Conservation (phyloP, 495 filamentous ascomycete species). For the Cairneyella variabilis region DNA sequence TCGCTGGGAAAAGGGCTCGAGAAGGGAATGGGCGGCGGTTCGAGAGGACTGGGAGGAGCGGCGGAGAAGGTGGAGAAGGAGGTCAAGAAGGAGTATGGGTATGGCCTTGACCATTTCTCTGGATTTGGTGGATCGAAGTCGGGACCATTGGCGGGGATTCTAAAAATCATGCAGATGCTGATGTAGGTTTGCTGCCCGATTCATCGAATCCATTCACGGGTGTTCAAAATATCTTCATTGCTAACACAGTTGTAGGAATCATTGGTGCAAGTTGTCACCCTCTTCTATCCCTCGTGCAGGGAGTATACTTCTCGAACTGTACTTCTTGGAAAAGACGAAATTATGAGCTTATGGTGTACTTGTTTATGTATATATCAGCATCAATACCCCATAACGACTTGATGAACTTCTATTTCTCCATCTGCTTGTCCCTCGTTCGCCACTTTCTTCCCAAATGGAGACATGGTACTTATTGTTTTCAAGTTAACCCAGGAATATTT, state of each 20-base stretch:
- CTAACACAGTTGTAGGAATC: constrained; percentile 18
- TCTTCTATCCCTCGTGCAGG: constrained; percentile 8
- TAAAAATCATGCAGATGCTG: constrained; percentile 22
- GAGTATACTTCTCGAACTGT: constrained; percentile 21
- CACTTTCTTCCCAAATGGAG: too few species aligned
- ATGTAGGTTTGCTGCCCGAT: constrained; percentile 15
- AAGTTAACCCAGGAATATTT: too few species aligned
- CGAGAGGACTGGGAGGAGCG: constrained; percentile 1
- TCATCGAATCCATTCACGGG: too few species aligned
- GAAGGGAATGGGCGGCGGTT: not conserved
- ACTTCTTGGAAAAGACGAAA: constrained; percentile 26
- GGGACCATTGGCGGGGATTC: constrained; percentile 15
- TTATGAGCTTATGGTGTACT: too few species aligned
- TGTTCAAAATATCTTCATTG: too few species aligned
- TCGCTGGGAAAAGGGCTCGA: not conserved
- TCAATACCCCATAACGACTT: too few species aligned
- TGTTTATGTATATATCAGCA: too few species aligned
- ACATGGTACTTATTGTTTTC: too few species aligned
- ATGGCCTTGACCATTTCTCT: constrained; percentile 19
- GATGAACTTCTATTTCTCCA: too few species aligned
- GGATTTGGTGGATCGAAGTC: constrained; percentile 20
- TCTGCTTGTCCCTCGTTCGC: too few species aligned
- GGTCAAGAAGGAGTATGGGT: constrained; percentile 12
- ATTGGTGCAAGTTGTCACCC: constrained; percentile 19
- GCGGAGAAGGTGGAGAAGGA: not conserved